Conservation (phyloP, 2,329 filamentous ascomycete species). For the Penicillium sp. region DNA sequence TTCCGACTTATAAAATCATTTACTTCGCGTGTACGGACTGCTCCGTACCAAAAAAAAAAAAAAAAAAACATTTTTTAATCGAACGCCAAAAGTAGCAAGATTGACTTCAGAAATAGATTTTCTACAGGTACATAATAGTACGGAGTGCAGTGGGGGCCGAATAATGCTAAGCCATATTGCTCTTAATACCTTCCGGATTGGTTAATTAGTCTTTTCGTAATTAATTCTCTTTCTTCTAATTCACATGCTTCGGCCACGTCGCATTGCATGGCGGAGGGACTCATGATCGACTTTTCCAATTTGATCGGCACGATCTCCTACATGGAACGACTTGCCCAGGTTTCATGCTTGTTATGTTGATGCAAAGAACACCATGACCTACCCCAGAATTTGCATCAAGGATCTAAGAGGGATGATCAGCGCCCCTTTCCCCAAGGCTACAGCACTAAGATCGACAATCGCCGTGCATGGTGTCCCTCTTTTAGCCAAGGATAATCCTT, state of each 20-base stretch:
- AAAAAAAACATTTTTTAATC: too few relatives aligned
- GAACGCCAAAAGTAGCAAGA: neutral
- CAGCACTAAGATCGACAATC: neutral
- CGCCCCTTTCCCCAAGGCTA: neutral
- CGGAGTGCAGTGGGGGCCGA: neutral
- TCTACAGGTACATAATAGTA: neutral
- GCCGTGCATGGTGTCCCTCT: neutral
- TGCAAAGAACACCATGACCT: neutral
- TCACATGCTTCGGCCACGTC: neutral
- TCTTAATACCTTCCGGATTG: neutral
- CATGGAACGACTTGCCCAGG: neutral
- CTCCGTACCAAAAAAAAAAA: neutral
- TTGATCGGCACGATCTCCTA: neutral
- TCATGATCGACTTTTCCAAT: neutral
- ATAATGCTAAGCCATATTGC: neutral
- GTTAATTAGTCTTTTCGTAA: neutral
- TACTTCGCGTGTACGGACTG: too few relatives aligned
- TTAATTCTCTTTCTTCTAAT: neutral
- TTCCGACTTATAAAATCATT: too few relatives aligned
- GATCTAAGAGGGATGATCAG: neutral
- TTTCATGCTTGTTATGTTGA: neutral
- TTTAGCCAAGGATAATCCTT: neutral
- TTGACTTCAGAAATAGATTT: neutral
- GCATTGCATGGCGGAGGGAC: neutral
- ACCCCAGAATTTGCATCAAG: neutral